phyloP scores from a whole-genome alignment of 495 filamentous ascomycete genomes.

The Terfezia claveryi region DNA sequence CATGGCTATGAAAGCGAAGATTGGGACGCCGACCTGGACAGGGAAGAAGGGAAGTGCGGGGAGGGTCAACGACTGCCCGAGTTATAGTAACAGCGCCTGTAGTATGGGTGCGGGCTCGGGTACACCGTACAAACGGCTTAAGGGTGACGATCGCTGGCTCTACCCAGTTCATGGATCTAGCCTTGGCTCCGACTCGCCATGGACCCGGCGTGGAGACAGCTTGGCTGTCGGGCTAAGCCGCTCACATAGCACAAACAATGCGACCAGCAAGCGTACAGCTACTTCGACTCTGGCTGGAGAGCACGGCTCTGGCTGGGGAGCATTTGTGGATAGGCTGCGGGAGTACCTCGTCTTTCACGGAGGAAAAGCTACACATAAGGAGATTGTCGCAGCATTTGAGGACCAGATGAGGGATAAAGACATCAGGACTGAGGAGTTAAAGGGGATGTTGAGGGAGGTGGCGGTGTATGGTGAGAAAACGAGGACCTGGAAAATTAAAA shows the following conservation, averaged over 20 bases:
- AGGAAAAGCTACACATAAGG: slow-evolving; percentile 9
- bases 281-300: background rate
- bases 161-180: too few species aligned
- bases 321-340: slow-evolving; percentile 6
- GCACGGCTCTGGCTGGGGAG: background rate
- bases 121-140: too few species aligned
- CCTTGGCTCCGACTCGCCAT: too few species aligned
- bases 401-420: slow-evolving; percentile 4
- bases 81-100: too few species aligned
- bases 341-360: slow-evolving; percentile 17
- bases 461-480: background rate
- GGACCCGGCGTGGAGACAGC: too few species aligned
- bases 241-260: too few species aligned
- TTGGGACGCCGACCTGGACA: slow-evolving; percentile 88
- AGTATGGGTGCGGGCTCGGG: too few species aligned
- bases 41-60: slow-evolving; percentile 22
- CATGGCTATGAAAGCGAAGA: slow-evolving; percentile 43
- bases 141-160: too few species aligned
- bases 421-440: slow-evolving; percentile 9
- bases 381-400: slow-evolving; percentile 8
- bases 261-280: background rate
- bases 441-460: slow-evolving; percentile 10
- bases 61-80: too few species aligned
- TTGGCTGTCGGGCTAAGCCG: too few species aligned
- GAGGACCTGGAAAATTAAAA: too few species aligned